Evolutionary conservation across 805 yeast species (phyloP).

Genomic region (Starmerella stellata): DNA sequence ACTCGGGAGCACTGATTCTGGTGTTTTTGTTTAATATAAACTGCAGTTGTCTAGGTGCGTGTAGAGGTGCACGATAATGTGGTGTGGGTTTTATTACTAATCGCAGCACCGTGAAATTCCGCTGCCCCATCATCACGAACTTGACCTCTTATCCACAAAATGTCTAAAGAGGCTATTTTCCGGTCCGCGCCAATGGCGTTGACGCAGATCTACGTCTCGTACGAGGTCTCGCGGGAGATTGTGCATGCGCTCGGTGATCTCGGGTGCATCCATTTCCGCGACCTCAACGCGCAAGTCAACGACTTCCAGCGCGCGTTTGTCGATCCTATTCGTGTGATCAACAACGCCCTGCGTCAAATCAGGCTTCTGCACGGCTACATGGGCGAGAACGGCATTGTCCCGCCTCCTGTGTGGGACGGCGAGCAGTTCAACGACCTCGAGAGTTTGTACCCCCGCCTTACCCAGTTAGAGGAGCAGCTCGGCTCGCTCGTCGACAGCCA

Average conservation of each 20-base stretch:
- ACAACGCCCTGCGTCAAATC: slow-evolving; percentile 75
- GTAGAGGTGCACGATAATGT: too few relatives aligned
- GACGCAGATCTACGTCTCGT: slow-evolving; percentile 77
- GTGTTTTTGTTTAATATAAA: too few relatives aligned
- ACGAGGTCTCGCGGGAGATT: slow-evolving; percentile 73
- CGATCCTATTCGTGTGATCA: slow-evolving; percentile 64
- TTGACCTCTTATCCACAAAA: too few relatives aligned
- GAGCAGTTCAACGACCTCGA: slow-evolving; percentile 41
- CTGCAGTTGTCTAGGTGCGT: too few relatives aligned
- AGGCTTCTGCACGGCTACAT: slow-evolving; percentile 26
- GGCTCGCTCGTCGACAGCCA: slow-evolving; percentile 51
- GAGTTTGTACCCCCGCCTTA: slow-evolving; percentile 44
- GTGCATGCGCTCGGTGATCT: slow-evolving; percentile 74
- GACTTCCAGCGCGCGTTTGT: slow-evolving; percentile 85
- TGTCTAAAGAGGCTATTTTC: slow-evolving; percentile 23
- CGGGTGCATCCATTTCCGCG: slow-evolving; percentile 76
- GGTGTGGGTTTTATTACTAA: too few relatives aligned
- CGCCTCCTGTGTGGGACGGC: slow-evolving; percentile 26
- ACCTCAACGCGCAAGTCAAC: slow-evolving; percentile 60
- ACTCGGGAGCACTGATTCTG: too few relatives aligned
- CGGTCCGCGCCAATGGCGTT: slow-evolving; percentile 92
- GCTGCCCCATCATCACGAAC: too few relatives aligned
- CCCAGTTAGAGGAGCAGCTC: slow-evolving; percentile 55
- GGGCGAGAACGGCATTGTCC: slow-evolving; percentile 19
- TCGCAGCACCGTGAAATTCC: too few relatives aligned